Evolutionary conservation across 73 alveolate species (phyloP), one percentile per base, ranked within the genome.

Genomic region (Paramecium biaurelia): DNA sequence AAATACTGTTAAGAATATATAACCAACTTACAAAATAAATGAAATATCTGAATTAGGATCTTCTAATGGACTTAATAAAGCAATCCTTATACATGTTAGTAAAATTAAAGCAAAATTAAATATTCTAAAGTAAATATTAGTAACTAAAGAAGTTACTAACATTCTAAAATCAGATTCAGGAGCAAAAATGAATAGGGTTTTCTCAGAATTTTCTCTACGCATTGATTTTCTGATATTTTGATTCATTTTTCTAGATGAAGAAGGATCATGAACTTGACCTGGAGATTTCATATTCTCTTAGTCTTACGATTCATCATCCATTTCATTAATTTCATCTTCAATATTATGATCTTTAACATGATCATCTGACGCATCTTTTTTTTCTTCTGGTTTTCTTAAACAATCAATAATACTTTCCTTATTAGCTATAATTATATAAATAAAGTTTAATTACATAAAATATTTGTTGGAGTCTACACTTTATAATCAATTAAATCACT

Each of bases 151-250:
- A 43, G 90, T 79, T 2, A 79, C 90, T 23, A 79, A 34, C 90
- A 79, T 79, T 79, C 90, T 79, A 34, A 79, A 79, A 79, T 79
- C 90, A 2, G 90, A 79, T 79, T 79, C 90, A 11, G 90, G 90
- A 24, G 90, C 90, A 47, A 79, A 79, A 4, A 79, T 24, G 28
- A 79, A 79, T 0, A 79, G 45, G 8, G 90, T 79, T 63, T 79
- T 79, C 11, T 79, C 90, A 3, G 76, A 42, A 42, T 38, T 23
- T 20, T 47, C 37, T 38, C 45, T 41, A 2, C 74, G 47, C 84
- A 63, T 30, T 14, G 90, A 24, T 23, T 43, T 47, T 20, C 90
- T 72, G 7, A 72, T 72, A n/a, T 32, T 63, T 63, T 63, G 11
- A 63, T 32, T 26, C 45, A 63, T 30, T 30, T 63, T 63, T 26